Conservation (phyloP, 2,329 filamentous ascomycete species). For the Penicillium polonicum region DNA sequence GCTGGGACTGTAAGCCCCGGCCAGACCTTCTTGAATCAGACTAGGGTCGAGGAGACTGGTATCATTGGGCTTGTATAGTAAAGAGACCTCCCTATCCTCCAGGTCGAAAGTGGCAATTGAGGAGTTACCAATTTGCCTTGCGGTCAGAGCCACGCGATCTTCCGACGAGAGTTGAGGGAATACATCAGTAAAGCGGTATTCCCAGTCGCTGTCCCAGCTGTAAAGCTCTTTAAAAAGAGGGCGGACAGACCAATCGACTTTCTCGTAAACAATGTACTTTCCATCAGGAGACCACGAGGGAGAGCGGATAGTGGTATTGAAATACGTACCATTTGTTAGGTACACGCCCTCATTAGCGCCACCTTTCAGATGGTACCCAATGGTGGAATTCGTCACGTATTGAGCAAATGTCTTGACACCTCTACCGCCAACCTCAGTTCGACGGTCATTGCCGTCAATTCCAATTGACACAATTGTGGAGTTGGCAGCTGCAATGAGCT, state of each 20-base stretch:
- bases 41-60: conserved; percentile 18
- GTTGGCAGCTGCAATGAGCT: conserved; percentile 24
- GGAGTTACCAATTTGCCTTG: conserved; percentile 44
- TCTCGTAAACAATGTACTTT: conserved; percentile 26
- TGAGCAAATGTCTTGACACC: conserved; percentile 35
- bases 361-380: conserved; percentile 25
- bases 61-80: conserved; percentile 30
- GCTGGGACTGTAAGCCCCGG: conserved; percentile 44
- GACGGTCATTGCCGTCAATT: conserved; percentile 28
- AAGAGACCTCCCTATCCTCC: conserved; percentile 24
- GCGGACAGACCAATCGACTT: conserved; percentile 30
- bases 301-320: conserved; percentile 17
- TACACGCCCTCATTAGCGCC: conserved; percentile 29
- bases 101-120: conserved; percentile 36
- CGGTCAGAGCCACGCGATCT: conserved; percentile 35
- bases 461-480: conserved; percentile 15
- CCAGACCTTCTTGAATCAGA: conserved; percentile 27
- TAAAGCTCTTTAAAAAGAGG: conserved; percentile 40
- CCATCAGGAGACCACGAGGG: conserved; percentile 38
- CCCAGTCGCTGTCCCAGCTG: conserved; percentile 43
- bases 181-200: conserved; percentile 47
- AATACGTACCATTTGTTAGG: conserved; percentile 23
- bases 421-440: conserved; percentile 29
- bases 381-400: conserved; percentile 32
- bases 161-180: conserved; percentile 38